Evolutionary conservation across 75 land plant genomes (phyloP), one percentile per base, ranked within the genome.

Genomic region (Isoetes taiwanensis): DNA sequence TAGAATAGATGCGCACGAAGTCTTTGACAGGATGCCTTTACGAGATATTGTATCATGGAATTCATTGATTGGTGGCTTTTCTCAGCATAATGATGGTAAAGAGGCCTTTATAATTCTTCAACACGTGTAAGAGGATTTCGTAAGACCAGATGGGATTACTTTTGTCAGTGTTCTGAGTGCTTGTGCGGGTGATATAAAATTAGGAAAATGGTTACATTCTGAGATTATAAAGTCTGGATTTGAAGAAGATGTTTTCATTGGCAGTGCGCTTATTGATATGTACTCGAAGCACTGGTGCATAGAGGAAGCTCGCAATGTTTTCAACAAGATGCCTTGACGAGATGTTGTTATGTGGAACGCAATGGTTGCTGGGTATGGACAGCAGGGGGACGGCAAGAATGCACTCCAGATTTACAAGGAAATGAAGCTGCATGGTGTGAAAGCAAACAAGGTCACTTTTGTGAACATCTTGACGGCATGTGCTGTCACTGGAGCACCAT

Each of bases 261-360:
- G 57, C 40, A 56, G 35, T 17, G 26, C 57, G 5, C 30, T 56
- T 14, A 41, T 56, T 24, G 46, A 24, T 11, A 40, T 24, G 12
- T 56, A 56, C 23, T 38, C 26, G 40, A 56, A 55, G 23, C 10
- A 25, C 10, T 24, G 57, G 11, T 5, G 9, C 12, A 14, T 54
- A 27, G 56, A 29, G 6, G 28, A 33, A 20, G 57, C 57, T 9
- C 21, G 57, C 43, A 25, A 55, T 31, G 11, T 39, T 14, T 55
- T 55, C 34, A 39, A 55, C 0, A 55, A 55, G 3, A 55, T 55
- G 52, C n/a, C n/a, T n/a, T n/a, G n/a, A n/a, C n/a, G n/a, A n/a
- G n/a, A n/a, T n/a, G n/a, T n/a, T n/a, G n/a, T n/a, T n/a, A n/a
- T n/a, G n/a, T n/a, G n/a, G n/a, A n/a, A n/a, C n/a, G n/a, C n/a